Evolutionary conservation across 2,329 filamentous ascomycete genomes (phyloP), one percentile per base, ranked within the genome.

Genomic region (Aspergillus sp.): DNA sequence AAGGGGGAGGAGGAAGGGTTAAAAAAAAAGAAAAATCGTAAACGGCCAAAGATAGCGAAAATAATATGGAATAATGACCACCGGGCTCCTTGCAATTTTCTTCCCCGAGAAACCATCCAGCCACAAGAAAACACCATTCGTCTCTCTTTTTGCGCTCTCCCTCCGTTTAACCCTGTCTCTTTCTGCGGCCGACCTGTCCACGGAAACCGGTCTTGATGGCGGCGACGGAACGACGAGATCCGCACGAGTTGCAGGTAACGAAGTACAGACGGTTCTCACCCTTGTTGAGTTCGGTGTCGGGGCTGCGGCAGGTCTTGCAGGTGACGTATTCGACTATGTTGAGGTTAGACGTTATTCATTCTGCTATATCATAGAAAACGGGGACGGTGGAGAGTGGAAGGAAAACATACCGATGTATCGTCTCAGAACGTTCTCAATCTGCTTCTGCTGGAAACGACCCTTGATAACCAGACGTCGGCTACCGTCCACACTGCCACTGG

Each of bases 171-270:
- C 85, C 90, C 79, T 91, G 87, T 87, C 96, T 96, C 85, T 88
- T 95, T 86, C 95, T 90, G 90, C 97, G 97, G 78, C 95, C 95
- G 79, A 99, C 91, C 82, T 98, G 95, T 79, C 95, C 95, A 73
- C 93, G 96, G 92, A 99, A 99, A 92, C 95, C 95, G 63, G 92
- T 96, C 89, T 99, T 99, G 90, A 99, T 99, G 69, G 95, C 93
- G 62, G 92, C 92, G 76, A 98, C 94, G 73, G 88, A 92, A 76
- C 93, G 90, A 80, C 94, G 85, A 55, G 87, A 90, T 65, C 89
- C 88, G 72, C 90, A 92, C 60, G 88, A 90, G 82, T 95, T 96
- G 87, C 94, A 97, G 61, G 93, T 97, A 75, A 99, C 92, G 84
- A 98, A 99, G 84, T 96, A 97, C 66, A 99, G 85, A 82, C 95